Evolutionary conservation across 768 basidiomycete genomes (phyloP), one percentile per base, ranked within the genome.

Genomic region (Tylopilus intermedius): DNA sequence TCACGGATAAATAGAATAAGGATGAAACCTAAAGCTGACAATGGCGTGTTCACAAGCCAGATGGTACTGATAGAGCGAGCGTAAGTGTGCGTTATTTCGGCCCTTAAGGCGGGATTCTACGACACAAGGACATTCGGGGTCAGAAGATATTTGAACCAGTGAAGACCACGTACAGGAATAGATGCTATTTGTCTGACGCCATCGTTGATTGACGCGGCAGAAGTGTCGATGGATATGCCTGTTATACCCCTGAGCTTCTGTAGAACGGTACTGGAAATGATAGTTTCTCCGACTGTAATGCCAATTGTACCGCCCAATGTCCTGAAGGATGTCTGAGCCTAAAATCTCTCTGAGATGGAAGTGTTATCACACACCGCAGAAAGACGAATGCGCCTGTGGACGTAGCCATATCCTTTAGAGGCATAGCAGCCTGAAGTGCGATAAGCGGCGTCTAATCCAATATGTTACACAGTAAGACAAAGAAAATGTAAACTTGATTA

Each of bases 251-350:
- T 50, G 18, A 69, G 38, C 32, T 24, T 58, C 45, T 46, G 50
- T 38, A 42, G 50, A 14, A 67, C 58, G 37, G 82, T 81, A 45
- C 80, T 82, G 2, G 83, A 74, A 56, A 82, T 84, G 52, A 90
- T 83, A 3, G 82, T 80, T 61, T 90, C 82, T 29, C 88, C 87
- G 41, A 88, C 66, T 1, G 87, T 79, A 50, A 90, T 82, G 15
- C 87, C 86, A 26, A 91, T 73, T 2, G 88, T 86, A 35, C 84
- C 86, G 14, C 89, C 88, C 46, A 90, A 63, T 3, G 77, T 81
- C 60, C 87, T 86, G 58, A 13, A 47, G 21, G 11, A 47, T 27
- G n/a, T n/a, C 14, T 48, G 27, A 56, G 15, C 39, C 13, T 10
- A 35, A n/a, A 27, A 29, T 26, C 2, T 18, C 30, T 24, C 30